Evolutionary conservation across 768 basidiomycete species (phyloP).

Genomic region (Termitomyces sp.): DNA sequence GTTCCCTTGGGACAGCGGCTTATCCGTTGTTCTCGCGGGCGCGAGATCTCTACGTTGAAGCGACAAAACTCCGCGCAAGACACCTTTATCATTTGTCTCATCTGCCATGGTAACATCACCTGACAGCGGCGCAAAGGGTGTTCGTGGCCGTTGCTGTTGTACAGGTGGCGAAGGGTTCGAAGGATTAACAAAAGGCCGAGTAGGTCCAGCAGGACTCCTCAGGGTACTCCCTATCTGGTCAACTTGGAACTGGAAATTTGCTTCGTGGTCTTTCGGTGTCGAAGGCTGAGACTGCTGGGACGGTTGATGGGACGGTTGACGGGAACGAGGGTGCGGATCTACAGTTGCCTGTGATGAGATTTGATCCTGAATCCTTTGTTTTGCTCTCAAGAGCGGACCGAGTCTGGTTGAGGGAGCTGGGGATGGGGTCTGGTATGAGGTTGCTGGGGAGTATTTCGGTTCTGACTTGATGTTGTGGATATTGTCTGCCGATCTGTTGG

Average conservation of each 20-base stretch:
- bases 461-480: neutral
- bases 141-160: neutral
- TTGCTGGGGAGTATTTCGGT: neutral
- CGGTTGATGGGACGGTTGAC: neutral
- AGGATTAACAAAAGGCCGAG: neutral
- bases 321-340: neutral
- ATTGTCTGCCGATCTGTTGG: no score
- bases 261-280: neutral
- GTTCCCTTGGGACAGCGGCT: neutral
- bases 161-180: neutral
- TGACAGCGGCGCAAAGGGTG: neutral
- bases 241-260: neutral
- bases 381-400: neutral
- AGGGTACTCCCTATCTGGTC: neutral
- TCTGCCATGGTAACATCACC: neutral
- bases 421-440: neutral
- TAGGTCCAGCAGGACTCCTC: neutral
- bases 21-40: neutral
- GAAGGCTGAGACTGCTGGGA: neutral
- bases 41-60: neutral
- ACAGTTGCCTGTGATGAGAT: neutral
- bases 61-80: neutral
- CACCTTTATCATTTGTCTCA: neutral
- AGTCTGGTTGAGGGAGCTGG: neutral
- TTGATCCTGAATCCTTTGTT: neutral